Evolutionary conservation across 805 yeast genomes (phyloP), one percentile per base, ranked within the genome.

Genomic region (Barnettozyma pratensis): DNA sequence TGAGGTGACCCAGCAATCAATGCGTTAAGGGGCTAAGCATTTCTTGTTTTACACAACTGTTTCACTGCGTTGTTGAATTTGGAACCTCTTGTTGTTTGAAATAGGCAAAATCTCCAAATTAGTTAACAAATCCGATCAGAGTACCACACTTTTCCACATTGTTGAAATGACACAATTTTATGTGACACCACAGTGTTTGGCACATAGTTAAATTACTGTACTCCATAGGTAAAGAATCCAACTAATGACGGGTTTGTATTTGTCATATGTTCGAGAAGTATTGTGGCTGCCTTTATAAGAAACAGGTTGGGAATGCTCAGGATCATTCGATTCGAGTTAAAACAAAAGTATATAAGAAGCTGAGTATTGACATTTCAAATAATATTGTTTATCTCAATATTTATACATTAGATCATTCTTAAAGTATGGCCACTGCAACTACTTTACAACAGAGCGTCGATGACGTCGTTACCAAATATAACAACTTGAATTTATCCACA

Each of bases 381-480:
- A 19, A 19, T 19, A 19, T 19, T 19, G 19, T 19, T 19, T 2
- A 19, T 19, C 19, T 19, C 34, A 31, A 8, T 11, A 2, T 31
- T 11, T 31, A 31, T 8, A 8, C 34, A 31, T 8, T 31, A 31
- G 34, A 8, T 11, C 11, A 31, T 31, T 8, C 14, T n/a, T 29
- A 14, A 29, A 12, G 27, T 10, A 44, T 44, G 47, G 26, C 49
- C n/a, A 25, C 47, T 25, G 19, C 46, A 7, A 41, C 40, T 12
- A 32, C 45, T 19, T 30, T 48, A 38, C 51, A 44, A 41, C 32
- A 41, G 12, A 41, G 37, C 25, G 48, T 45, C 11, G 37, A 48
- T 27, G 48, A 44, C 37, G 41, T 48, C 28, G 51, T 44, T 8
- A 25, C 39, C 31, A 48, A 48, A 37, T 48, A 48, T 35, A 34